Base-by-base conservation (phyloP, 1,139 yeast genomes). In the Pichia kudriavzevii region DNA sequence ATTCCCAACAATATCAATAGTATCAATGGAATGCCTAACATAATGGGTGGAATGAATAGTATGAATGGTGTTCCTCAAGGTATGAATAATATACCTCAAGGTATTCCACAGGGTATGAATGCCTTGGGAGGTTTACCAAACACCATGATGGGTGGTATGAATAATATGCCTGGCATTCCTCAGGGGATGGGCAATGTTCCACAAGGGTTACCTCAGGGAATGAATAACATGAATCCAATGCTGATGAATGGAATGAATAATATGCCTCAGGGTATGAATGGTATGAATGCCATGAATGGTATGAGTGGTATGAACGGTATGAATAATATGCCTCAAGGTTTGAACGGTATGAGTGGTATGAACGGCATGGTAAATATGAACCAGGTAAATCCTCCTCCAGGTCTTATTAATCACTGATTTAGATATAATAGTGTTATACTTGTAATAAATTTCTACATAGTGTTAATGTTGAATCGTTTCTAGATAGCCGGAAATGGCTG, bases 251-350 rank as follows among this genome's bases (percentile, higher is more conserved):
- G 24, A 9, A 25, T 32, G 26, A 29, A 26, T 22, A 21, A 21
- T 4, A 22, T 25, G 28, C 29, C 3, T 18, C 13, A 19, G 4
- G 9, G 10, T 5, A 26, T 36, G 31, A 36, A 26, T 22, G 28
- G 31, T 15, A 26, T 33, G 34, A 36, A 33, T 10, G 18, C 30
- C 5, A 17, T 33, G 20, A 23, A 24, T 17, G 20, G 13, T 8
- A 27, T 31, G 29, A 33, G 29, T 25, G 28, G 26, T 24, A 24
- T 31, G 27, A 37, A 28, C 22, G 32, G 20, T 28, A 28, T 31
- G 16, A 31, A 25, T 14, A 22, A 20, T 17, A 28, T 34, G 31
- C 22, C 16, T 18, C 26, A 24, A 13, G 15, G 15, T 15, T 29
- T 34, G 30, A 31, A 5, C 16, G 12, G 12, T 12, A 32, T 32